Percentiles rank a stretch among this genome's conserved stretches.
phyloP scores from a whole-genome alignment of 2,329 filamentous ascomycete species.

The Albophoma yamanashiensis region DNA sequence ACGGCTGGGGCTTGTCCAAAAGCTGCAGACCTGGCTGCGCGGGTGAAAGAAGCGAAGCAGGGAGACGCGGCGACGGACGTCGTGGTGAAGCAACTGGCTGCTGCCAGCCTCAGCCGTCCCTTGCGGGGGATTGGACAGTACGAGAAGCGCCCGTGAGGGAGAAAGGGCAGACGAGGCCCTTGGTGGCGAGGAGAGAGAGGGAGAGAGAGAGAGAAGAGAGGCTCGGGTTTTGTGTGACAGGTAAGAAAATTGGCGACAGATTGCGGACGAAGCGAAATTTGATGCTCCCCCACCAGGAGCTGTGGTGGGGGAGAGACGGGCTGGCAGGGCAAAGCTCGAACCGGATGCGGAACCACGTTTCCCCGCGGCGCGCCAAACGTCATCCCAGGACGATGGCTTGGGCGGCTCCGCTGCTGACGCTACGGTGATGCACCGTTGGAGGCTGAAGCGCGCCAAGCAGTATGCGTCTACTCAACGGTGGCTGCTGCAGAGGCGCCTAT shows the following conservation, averaged over 20 bases:
- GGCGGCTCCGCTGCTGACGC: not conserved
- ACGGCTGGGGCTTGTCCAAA: conserved; percentile 35
- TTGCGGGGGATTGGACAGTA: conserved; percentile 1
- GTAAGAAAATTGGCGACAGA: conserved; percentile 10
- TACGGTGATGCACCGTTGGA: not conserved
- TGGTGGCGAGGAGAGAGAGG: not conserved
- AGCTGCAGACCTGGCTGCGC: conserved; percentile 49
- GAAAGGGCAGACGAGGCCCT: not conserved
- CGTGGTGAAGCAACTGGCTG: conserved; percentile 32
- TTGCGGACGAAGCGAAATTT: conserved; percentile 15
- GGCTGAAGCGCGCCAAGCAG: not conserved
- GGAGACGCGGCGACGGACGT: conserved; percentile 25
- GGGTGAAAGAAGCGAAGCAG: conserved; percentile 42
- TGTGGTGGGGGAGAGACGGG: not conserved
- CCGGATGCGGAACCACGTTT: not conserved
- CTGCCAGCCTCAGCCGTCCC: conserved; percentile 26
- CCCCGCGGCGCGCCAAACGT: not conserved
- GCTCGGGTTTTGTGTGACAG: conserved; percentile 4
- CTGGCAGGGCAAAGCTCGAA: not conserved
- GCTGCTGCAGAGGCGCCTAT: not conserved
- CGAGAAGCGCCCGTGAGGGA: conserved; percentile 13
- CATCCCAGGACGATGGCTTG: not conserved
- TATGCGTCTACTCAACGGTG: not conserved
- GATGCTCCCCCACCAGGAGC: conserved; percentile 12
- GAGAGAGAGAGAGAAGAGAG: conserved; percentile 11